Evolutionary conservation across 2,329 filamentous ascomycete genomes (phyloP), one percentile per base, ranked within the genome.

Genomic region (Plectosphaerella plurivora): DNA sequence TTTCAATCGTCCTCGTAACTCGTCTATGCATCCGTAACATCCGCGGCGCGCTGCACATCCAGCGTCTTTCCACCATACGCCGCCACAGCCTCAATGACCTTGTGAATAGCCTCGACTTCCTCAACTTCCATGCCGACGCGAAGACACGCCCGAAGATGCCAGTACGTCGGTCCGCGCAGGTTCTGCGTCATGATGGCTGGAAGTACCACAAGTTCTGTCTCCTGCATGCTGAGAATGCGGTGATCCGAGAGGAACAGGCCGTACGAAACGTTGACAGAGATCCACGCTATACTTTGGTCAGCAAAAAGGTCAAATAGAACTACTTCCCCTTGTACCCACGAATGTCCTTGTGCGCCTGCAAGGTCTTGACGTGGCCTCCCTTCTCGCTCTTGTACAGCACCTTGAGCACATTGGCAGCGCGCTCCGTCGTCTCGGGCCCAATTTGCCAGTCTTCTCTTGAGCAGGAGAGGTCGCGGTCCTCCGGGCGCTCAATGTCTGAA

Each of bases 151-250:
- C 76, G 64, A 28, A 81, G 68, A 64, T 84, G 81, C 79, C 80
- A 84, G 15, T 70, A 73, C 2, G 79, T 78, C 61, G 81, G 75
- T 1, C 68, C 64, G 0, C 64, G 65, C 16, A 83, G 60, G 52
- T 83, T 83, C 60, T 84, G 81, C 7, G 77, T 78, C 76, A 83
- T 79, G 52, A 84, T 83, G 1, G 73, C 76, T 3, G 73, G 65
- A 3, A 83, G 63, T 1, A 80, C 77, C 1, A 80, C 73, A 9
- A 84, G 63, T 58, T 83, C 75, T 1, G 81, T 82, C 46, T 82
- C 80, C 4, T 79, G 54, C 10, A 76, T 75, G 18, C 75, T 74
- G 3, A 84, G 63, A 10, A 83, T 76, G 55, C 70, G 73, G 24
- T 79, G 75, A 60, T 84, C 79, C 8, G 74, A 77, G 1, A 84